phyloP scores from a whole-genome alignment of 2,329 filamentous ascomycete species.

The Aureobasidium sp. region DNA sequence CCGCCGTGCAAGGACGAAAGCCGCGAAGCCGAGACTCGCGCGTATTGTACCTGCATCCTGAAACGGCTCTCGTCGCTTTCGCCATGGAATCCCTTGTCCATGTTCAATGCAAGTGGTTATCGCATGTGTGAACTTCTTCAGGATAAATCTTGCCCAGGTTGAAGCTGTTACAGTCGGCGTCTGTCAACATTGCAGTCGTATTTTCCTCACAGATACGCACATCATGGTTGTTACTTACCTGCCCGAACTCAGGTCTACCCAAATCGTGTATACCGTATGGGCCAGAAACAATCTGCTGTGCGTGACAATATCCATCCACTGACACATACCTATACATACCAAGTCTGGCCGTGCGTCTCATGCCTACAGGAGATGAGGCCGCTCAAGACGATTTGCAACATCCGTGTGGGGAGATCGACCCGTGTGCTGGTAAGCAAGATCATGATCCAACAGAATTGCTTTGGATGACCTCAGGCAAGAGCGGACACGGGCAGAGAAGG shows the following conservation, averaged over 20 bases:
- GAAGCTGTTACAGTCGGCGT: not conserved
- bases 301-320: not conserved
- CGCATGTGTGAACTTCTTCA: not conserved
- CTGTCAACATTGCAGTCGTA: not conserved
- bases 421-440: not conserved
- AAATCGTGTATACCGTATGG: not conserved
- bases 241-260: too few species aligned
- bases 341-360: not conserved
- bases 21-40: not conserved
- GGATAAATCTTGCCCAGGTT: not conserved
- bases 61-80: constrained; percentile 4
- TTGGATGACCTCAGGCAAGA: not conserved
- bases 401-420: not conserved
- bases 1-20: constrained; percentile 5
- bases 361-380: too few species aligned
- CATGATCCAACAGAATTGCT: not conserved
- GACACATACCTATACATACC: not conserved
- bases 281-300: not conserved
- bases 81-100: not conserved
- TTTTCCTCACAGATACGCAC: not conserved
- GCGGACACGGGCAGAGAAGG: not conserved
- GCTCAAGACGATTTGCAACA: not conserved
- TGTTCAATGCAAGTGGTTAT: not conserved
- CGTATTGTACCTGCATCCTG: not conserved
- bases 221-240: not conserved